Base-by-base conservation (phyloP, 306 rosid species). In the Medicago lupulina region DNA sequence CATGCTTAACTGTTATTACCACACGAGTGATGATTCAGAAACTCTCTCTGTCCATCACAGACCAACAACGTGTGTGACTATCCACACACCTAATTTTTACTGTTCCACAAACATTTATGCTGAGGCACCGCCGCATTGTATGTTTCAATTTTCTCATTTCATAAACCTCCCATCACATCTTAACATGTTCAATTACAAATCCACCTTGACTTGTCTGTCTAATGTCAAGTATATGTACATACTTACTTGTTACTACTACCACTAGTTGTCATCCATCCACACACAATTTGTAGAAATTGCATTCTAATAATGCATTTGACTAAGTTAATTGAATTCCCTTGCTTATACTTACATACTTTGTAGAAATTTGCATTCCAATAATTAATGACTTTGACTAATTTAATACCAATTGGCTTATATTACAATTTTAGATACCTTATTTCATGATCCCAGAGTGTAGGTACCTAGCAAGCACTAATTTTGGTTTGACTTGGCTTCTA, bases 401-500 rank as follows among this genome's bases (percentile, higher is more conserved):
- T 67, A 73, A 38, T 38, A 50, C 14, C 51, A 31, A 3, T 19
- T 51, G 19, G 36, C 60, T 50, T 49, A n/a, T 9, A 11, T 61
- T 31, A 31, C 36, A 31, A 31, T 31, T 31, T 18, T 47, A 59
- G 5, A 34, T 47, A 34, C 9, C 31, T 74, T 41, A 67, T 16
- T 77, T 67, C 67, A 34, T 9, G 53, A 66, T 66, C 78, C 39
- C 31, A 66, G 34, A 54, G 57, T 62, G 12, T 10, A 76, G 66
- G 73, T 60, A 54, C 74, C 61, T 54, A 51, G 21, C 51, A 46
- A 43, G 63, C 73, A 38, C 19, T 62, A 77, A 74, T 79, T 77
- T 55, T 28, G 78, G 79, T 90, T 83, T 83, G 90, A 85, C 90
- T 85, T 84, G 86, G 80, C 89, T 81, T 86, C 80, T 70, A 67